Base-by-base conservation (phyloP, 83 land plant genomes). In the Picea mariana region DNA sequence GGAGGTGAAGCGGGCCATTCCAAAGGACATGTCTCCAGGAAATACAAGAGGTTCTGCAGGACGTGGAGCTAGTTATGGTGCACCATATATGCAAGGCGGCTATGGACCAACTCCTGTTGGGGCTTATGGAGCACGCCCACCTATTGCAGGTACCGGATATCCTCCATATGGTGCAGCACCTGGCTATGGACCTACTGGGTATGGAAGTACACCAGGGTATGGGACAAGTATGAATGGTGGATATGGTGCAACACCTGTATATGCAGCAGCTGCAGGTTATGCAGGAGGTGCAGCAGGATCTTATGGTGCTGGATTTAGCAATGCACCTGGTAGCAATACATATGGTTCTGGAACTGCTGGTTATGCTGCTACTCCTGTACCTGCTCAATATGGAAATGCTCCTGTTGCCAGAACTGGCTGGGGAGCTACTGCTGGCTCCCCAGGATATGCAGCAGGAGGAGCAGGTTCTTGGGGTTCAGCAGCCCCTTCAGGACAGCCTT, bases 1-100 rank as follows among this genome's bases (percentile, higher is more conserved):
- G 65, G 83, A 82, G 79, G 83, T 82, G 80, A 82, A 82, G 69
- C 52, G 79, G 21, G 83, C 83, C 78, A 78, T 82, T 20, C 83
- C 83, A 5, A 82, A 82, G 47, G 83, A 82, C 26, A 75, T 82
- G 79, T 73, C 67, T 34, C 18, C 62, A 59, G 65, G 65, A 59
- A 61, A 61, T 59, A 17, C 65, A 78, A 79, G 80, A 79, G 83
- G 79, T 60, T 21, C 80, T 31, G 83, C 60, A 20, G 83, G 83
- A 55, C 65, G 83, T 34, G 83, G 83, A n/a, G 66, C 52, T 3
- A 20, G 42, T 61, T 73, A 18, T 82, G 79, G 80, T 47, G 79
- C 67, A 27, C 65, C 79, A 40, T 82, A 82, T 75, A 78, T 77
- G 47, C 83, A 82, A 63, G 79, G 83, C 58, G 79, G 83, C 58